Conservation (phyloP, 2,329 filamentous ascomycete genomes). For the Fusarium foetens region DNA sequence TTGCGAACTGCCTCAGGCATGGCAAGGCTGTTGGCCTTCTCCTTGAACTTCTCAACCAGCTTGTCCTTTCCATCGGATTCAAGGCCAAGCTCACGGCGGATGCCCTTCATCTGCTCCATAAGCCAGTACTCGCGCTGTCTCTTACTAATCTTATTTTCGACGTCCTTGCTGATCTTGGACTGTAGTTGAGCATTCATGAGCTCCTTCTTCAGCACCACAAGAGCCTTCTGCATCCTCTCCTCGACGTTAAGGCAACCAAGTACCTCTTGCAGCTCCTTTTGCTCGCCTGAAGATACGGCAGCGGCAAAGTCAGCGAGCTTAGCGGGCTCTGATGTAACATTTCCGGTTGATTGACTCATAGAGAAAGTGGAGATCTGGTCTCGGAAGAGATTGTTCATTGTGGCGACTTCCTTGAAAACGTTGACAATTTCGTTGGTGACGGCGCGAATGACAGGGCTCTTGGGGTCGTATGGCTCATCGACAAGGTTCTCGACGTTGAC, state of each 20-base stretch:
- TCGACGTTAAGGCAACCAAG: slow-evolving; percentile 90
- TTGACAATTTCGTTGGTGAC: slow-evolving; percentile 98
- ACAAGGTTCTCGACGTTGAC: slow-evolving; percentile 94
- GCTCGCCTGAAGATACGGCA: slow-evolving; percentile 93
- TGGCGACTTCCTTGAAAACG: slow-evolving; percentile 96
- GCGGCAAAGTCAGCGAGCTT: slow-evolving; percentile 98
- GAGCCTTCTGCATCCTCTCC: slow-evolving; percentile 88
- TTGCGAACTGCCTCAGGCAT: slow-evolving; percentile 98
- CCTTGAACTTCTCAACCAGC: slow-evolving; percentile 95
- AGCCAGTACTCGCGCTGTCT: slow-evolving; percentile 97
- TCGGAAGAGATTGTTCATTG: slow-evolving; percentile 92
- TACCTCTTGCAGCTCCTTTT: slow-evolving; percentile 91
- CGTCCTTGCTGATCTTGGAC: slow-evolving; percentile 97
- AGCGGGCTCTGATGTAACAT: slow-evolving; percentile 92
- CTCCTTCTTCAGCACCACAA: slow-evolving; percentile 96
- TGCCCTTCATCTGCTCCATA: slow-evolving; percentile 99
- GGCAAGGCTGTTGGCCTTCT: slow-evolving; percentile 90
- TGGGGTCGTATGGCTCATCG: slow-evolving; percentile 90
- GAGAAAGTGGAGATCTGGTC: slow-evolving; percentile 98
- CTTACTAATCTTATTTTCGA: slow-evolving; percentile 97
- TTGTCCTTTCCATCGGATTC: slow-evolving; percentile 99
- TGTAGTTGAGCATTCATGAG: slow-evolving; percentile 97
- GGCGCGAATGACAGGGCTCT: slow-evolving; percentile 87
- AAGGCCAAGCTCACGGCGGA: slow-evolving; percentile 92
- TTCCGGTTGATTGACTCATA: slow-evolving; percentile 93